A percentile compares a stretch with the other conserved stretches of the same genome.
Conservation (phyloP, 2,329 filamentous ascomycete species). For the Mollisiaceae sp. region DNA sequence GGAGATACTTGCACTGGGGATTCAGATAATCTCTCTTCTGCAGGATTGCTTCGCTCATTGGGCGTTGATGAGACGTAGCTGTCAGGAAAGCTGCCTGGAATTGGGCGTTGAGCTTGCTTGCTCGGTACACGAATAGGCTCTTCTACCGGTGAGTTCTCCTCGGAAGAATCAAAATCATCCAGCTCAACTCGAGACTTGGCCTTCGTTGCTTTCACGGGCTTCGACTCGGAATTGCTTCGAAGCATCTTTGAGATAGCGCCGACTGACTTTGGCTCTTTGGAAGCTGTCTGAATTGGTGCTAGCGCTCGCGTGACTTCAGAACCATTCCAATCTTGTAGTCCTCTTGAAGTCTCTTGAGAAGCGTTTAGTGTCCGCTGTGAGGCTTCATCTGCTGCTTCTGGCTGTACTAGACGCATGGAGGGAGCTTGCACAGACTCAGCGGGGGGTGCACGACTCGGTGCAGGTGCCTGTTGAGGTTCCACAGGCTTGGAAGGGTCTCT, state of each 20-base stretch:
- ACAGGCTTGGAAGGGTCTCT: conserved; percentile 30
- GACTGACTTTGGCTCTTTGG: conserved; percentile 49
- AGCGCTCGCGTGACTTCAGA: conserved; percentile 45
- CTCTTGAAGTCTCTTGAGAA: conserved; percentile 44
- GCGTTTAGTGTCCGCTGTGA: conserved; percentile 40
- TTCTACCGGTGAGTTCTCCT: conserved; percentile 46
- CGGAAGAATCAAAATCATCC: conserved; percentile 67
- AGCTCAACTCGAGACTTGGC: conserved; percentile 68
- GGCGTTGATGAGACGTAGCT: conserved; percentile 38
- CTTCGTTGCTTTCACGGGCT: conserved; percentile 61
- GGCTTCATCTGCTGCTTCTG: conserved; percentile 32
- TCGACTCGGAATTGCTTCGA: conserved; percentile 51
- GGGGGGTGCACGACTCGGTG: conserved; percentile 36
- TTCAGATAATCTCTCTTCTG: conserved; percentile 61
- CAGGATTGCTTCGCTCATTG: conserved; percentile 42
- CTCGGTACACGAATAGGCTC: conserved; percentile 33
- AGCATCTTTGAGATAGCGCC: conserved; percentile 51
- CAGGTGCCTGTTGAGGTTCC: conserved; percentile 36
- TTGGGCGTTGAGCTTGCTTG: conserved; percentile 37
- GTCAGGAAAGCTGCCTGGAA: conserved; percentile 44
- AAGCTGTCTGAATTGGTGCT: conserved; percentile 46
- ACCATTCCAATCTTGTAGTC: conserved; percentile 34
- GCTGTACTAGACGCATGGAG: conserved; percentile 41
- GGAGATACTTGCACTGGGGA: conserved; percentile 70
- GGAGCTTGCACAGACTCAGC: conserved; percentile 37